These are phyloP conservation scores for Penicillium brevicompactum DNA, from an alignment of 2,329 filamentous ascomycete species.

Conservation along the genomic window DNA sequence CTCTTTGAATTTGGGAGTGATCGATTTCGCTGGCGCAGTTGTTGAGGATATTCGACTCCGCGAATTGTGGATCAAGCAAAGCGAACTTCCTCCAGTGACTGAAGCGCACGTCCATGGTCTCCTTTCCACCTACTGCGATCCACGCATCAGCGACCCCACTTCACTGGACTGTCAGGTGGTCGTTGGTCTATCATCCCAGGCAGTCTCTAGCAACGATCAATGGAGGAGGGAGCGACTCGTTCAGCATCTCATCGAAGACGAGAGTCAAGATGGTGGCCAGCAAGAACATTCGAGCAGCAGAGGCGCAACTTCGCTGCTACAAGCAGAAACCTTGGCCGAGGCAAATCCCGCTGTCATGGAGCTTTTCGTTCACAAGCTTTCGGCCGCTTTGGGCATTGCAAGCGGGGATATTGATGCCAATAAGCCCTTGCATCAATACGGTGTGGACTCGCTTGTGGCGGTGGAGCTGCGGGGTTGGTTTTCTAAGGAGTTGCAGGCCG, in stretches of 20 bases:
- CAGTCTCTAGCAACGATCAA: neutral
- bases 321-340: neutral
- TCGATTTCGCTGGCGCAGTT: neutral
- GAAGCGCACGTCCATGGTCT: constrained; percentile 22
- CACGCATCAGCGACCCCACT: neutral
- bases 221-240: neutral
- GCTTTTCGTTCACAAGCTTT: constrained; percentile 33
- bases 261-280: neutral
- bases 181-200: neutral
- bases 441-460: constrained; percentile 48
- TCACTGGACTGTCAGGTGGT: neutral
- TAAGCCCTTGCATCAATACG: constrained; percentile 34
- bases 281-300: neutral
- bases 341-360: constrained; percentile 19
- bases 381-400: constrained; percentile 35
- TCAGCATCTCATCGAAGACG: neutral
- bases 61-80: neutral
- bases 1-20: constrained; percentile 27
- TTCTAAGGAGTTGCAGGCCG: constrained; percentile 32
- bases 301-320: neutral
- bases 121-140: constrained; percentile 3
- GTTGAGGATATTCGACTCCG: neutral
- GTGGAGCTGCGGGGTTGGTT: constrained; percentile 50
- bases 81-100: neutral
- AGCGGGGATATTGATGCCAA: constrained; percentile 31